phyloP scores from a whole-genome alignment of 371 early-diverging fungal genomes.

The Mortierella sp. region DNA sequence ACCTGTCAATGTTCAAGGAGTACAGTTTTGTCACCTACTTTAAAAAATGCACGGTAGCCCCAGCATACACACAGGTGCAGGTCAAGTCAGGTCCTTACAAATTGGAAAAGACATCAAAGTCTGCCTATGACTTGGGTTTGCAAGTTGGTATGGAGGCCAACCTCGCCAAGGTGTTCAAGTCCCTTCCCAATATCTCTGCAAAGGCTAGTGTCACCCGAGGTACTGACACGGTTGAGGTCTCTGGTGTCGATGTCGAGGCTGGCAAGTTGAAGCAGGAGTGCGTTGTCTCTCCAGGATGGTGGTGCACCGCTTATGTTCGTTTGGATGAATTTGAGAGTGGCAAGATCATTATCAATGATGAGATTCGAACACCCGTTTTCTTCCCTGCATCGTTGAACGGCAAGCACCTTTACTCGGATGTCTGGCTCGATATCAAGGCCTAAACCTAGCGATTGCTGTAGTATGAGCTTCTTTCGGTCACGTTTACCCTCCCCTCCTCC shows the following conservation, averaged over 20 bases:
- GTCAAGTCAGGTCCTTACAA: conserved; percentile 30
- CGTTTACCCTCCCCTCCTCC: too few relatives aligned
- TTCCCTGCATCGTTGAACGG: conserved; percentile 27
- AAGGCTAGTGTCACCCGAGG: conserved; percentile 22
- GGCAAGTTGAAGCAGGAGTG: conserved; percentile 28
- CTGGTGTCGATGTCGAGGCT: conserved; percentile 16
- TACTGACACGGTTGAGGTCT: conserved; percentile 7
- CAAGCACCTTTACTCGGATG: conserved; percentile 22
- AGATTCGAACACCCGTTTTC: conserved; percentile 11
- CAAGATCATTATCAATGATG: conserved; percentile 13
- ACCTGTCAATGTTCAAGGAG: conserved; percentile 11
- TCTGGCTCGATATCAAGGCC: conserved; percentile 16
- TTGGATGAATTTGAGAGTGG: conserved; percentile 17
- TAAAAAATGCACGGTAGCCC: conserved; percentile 2
- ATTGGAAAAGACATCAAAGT: conserved; percentile 14
- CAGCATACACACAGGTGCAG: conserved; percentile 20
- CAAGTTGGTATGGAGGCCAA: conserved; percentile 19
- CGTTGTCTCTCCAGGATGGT: conserved; percentile 24
- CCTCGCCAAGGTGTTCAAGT: conserved; percentile 16
- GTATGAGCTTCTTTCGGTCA: not conserved
- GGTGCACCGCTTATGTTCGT: conserved; percentile 12
- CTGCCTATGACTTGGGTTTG: conserved; percentile 21
- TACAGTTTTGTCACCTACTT: conserved; percentile 31
- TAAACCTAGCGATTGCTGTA: not conserved
- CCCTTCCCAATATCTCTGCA: conserved; percentile 19